A percentile compares a stretch with the other conserved stretches of the same genome.
Evolutionary conservation across 164 flowering plant genomes (phyloP).

Genomic region (Euptelea pleiosperma): DNA sequence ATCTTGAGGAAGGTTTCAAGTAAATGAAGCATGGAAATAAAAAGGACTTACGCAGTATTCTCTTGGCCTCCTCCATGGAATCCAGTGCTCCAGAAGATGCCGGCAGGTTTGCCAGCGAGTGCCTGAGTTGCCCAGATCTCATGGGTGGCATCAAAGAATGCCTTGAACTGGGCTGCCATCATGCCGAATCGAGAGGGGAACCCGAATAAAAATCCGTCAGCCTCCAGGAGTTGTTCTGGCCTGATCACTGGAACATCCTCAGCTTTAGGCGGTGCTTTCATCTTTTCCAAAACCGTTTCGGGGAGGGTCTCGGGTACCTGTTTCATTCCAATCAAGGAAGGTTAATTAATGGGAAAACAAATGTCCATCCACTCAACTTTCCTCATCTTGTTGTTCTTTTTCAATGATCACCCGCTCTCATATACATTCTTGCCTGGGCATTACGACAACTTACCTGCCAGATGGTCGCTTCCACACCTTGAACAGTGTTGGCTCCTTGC

Average conservation of each 20-base stretch:
- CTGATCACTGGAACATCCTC: constrained; percentile 55
- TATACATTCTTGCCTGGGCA: background rate
- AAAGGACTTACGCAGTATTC: constrained; percentile 60
- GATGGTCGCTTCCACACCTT: constrained; percentile 78
- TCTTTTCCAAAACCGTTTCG: constrained; percentile 47
- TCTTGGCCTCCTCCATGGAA: constrained; percentile 97
- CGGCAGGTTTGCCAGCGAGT: constrained; percentile 93
- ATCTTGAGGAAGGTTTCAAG: background rate
- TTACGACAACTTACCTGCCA: constrained; percentile 55
- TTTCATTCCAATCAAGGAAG: constrained; percentile 12
- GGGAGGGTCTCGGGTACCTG: constrained; percentile 87
- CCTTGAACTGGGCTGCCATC: constrained; percentile 76
- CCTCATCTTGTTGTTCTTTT: too few species aligned
- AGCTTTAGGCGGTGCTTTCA: constrained; percentile 72
- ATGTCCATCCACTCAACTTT: background rate
- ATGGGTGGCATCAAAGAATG: constrained; percentile 70
- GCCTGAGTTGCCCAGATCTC: constrained; percentile 67
- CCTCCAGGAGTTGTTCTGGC: constrained; percentile 71
- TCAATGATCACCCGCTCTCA: too few species aligned
- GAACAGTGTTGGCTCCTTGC: constrained; percentile 65
- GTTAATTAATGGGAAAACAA: background rate
- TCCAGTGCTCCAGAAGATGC: constrained; percentile 92
- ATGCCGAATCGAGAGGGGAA: constrained; percentile 89
- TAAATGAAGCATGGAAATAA: background rate
- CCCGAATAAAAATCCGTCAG: constrained; percentile 86